Conservation (phyloP, 2,329 filamentous ascomycete genomes). For the Exophiala sideris region DNA sequence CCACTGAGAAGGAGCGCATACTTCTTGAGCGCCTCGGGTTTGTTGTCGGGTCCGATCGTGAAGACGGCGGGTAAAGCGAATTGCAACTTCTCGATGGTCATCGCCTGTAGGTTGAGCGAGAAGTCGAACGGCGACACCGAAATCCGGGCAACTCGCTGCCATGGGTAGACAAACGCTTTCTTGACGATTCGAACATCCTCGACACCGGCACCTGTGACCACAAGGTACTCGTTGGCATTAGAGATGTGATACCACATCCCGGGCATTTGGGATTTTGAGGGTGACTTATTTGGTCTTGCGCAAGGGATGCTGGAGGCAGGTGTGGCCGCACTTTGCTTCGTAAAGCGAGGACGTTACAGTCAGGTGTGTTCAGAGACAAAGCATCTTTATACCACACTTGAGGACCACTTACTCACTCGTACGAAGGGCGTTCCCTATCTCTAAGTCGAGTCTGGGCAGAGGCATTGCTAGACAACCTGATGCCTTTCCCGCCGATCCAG, state of each 20-base stretch:
- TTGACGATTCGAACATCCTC: constrained; percentile 74
- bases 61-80: constrained; percentile 80
- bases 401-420: no score
- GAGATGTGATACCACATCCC: constrained; percentile 62
- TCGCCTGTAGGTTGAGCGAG: constrained; percentile 76
- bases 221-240: constrained; percentile 78
- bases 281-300: neutral
- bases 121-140: constrained; percentile 64
- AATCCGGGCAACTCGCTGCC: constrained; percentile 55
- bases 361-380: no score
- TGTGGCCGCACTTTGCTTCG: neutral
- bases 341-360: neutral
- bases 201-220: constrained; percentile 76
- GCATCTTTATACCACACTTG: no score
- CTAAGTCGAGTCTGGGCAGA: no score
- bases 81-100: constrained; percentile 85
- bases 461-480: no score
- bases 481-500: no score
- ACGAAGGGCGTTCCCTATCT: no score
- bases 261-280: constrained; percentile 3
- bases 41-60: constrained; percentile 77
- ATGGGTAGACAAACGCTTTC: constrained; percentile 67
- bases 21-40: constrained; percentile 67
- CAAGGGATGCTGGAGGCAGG: neutral
- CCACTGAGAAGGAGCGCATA: constrained; percentile 77